Conservation (phyloP, 768 basidiomycete genomes). For the Amanita phalloides region DNA sequence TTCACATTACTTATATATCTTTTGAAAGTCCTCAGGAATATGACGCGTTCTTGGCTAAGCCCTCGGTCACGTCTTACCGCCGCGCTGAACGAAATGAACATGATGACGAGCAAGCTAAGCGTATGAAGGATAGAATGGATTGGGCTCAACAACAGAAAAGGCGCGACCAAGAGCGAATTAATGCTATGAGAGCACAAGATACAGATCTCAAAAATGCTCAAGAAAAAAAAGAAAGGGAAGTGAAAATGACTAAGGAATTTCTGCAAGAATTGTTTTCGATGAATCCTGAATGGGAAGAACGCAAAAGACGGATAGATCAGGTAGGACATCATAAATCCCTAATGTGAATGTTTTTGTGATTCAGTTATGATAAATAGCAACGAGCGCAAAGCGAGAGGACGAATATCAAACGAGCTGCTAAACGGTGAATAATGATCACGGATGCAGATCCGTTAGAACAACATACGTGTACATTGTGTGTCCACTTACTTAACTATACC, state of each 20-base stretch:
- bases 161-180: slow-evolving; percentile 39
- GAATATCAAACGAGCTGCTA: neutral
- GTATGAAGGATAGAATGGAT: slow-evolving; percentile 38
- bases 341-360: neutral
- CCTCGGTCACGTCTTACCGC: neutral
- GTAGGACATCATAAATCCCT: slow-evolving; percentile 19
- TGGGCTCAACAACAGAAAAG: slow-evolving; percentile 43
- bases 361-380: neutral
- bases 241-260: slow-evolving; percentile 39
- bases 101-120: slow-evolving; percentile 12
- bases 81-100: neutral
- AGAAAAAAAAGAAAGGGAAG: slow-evolving; percentile 19
- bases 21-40: slow-evolving; percentile 26
- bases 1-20: neutral
- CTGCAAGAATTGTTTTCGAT: slow-evolving; percentile 41
- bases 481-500: slow-evolving; percentile 17
- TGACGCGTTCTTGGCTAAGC: slow-evolving; percentile 24
- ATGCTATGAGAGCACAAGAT: slow-evolving; percentile 21
- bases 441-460: neutral
- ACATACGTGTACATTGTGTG: neutral
- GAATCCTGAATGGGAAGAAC: slow-evolving; percentile 54
- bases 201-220: slow-evolving; percentile 25
- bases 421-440: neutral
- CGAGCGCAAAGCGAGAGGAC: neutral
- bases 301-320: slow-evolving; percentile 39